Evolutionary conservation across 2,329 filamentous ascomycete species (phyloP), one percentile per base, ranked within the genome.

Genomic region (Phoma sp.): DNA sequence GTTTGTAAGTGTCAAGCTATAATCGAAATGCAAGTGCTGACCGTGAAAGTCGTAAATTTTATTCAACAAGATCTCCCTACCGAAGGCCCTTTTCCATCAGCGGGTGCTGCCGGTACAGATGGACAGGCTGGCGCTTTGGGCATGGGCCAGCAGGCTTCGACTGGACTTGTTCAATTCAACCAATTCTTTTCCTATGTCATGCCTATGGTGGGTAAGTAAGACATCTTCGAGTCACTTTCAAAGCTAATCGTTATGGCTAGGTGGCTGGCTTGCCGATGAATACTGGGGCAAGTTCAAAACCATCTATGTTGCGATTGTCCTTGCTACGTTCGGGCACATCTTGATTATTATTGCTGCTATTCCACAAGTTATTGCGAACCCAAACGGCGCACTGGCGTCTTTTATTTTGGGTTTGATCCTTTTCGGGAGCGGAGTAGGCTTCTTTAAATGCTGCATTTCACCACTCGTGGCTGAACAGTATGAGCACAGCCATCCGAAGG

Each of bases 381-480:
- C 74, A 2, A 73, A 72, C 10, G 62, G 60, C 11, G 66, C 79
- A 11, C 70, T 82, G 27, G 78, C 75, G 4, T 77, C 79, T 0
- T 80, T 82, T 56, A 77, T 84, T 46, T 65, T 79, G 2, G 78
- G 79, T 14, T 78, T 79, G 24, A 57, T 78, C 4, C 62, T 78
- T 8, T 75, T 79, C 35, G 76, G 77, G 5, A 60, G 76, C 29
- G 77, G 75, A 25, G 74, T 75, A n/a, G 77, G 76, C 37, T 75
- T 75, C 9, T 77, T 78, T 64, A 78, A 78, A 47, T 65, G 53
- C 33, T 68, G 66, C 40, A 67, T 69, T 27, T 84, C 86, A 0
- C 86, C 87, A 0, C 77, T 89, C 8, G 82, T 90, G 49, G 86
- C 86, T n/a, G 87, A 90, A 64, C 87, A 90, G 36, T 79, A 84